Conservation (phyloP, 257 asterid species). For the Pogostemon cablin region DNA sequence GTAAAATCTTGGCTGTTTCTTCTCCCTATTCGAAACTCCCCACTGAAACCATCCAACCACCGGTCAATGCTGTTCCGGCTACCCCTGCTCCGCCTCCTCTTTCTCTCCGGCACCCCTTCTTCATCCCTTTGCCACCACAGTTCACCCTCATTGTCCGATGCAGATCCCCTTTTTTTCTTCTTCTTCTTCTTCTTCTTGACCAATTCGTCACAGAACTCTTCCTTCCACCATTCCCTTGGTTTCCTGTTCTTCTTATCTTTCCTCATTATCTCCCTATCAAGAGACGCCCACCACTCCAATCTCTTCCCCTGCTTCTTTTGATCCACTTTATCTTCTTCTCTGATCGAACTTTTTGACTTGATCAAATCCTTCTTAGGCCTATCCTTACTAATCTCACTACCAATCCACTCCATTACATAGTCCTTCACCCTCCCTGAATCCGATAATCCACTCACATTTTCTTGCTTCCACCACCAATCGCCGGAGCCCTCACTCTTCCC, state of each 20-base stretch:
- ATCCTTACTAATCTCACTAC: conserved; percentile 82
- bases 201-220: conserved; percentile 84
- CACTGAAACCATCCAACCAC: conserved; percentile 84
- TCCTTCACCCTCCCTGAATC: conserved; percentile 86
- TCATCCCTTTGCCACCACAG: conserved; percentile 87
- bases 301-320: conserved; percentile 66
- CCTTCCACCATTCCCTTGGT: conserved; percentile 98
- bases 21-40: conserved; percentile 71
- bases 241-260: conserved; percentile 57
- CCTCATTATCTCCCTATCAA: conserved; percentile 52
- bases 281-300: conserved; percentile 77
- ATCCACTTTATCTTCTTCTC: conserved; percentile 41
- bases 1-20: conserved; percentile 79
- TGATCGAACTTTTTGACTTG: conserved; percentile 45
- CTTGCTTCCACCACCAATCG: conserved; percentile 99
- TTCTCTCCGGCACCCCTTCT: conserved; percentile 52
- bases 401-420: conserved; percentile 95
- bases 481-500: conserved; percentile 62
- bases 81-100: conserved; percentile 57
- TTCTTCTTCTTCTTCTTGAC: conserved; percentile 81
- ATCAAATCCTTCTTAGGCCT: conserved; percentile 82
- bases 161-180: conserved; percentile 58
- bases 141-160: conserved; percentile 47
- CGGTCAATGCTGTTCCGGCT: conserved; percentile 75
- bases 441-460: conserved; percentile 58